A percentile compares a stretch with the other conserved stretches of the same genome.
Conservation (phyloP, 2,329 filamentous ascomycete species). For the Rhinocladiella similis region DNA sequence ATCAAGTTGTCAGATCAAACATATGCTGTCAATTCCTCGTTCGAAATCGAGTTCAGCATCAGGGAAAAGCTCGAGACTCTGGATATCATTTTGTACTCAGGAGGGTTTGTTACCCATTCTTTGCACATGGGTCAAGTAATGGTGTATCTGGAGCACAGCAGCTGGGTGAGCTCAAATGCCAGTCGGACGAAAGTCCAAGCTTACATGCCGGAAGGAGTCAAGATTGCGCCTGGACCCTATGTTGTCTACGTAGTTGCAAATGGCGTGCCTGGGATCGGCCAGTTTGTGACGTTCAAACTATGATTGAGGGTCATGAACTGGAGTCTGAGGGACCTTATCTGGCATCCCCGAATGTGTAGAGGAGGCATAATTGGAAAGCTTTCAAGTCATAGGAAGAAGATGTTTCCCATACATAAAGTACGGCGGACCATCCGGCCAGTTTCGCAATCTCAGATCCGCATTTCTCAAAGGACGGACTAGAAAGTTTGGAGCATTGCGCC, state of each 20-base stretch:
- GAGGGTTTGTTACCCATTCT: constrained; percentile 62
- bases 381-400: no score
- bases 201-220: constrained; percentile 53
- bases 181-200: constrained; percentile 50
- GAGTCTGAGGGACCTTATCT: no score
- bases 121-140: constrained; percentile 64
- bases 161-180: constrained; percentile 44
- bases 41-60: constrained; percentile 39
- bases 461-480: neutral
- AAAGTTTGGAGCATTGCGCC: no score
- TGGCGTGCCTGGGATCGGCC: constrained; percentile 54
- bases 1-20: constrained; percentile 47
- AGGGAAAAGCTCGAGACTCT: constrained; percentile 39
- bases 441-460: neutral
- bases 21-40: constrained; percentile 1
- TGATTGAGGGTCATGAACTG: neutral
- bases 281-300: constrained; percentile 44
- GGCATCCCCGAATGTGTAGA: no score
- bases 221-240: constrained; percentile 60
- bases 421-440: neutral
- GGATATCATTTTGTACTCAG: constrained; percentile 56
- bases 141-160: constrained; percentile 52
- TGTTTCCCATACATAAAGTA: neutral
- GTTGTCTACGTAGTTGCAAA: constrained; percentile 60
- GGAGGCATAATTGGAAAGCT: neutral